These are phyloP conservation scores for Paragyromitra xinjiangensis DNA, from an alignment of 495 filamentous ascomycete genomes.

Conservation along the genomic window DNA sequence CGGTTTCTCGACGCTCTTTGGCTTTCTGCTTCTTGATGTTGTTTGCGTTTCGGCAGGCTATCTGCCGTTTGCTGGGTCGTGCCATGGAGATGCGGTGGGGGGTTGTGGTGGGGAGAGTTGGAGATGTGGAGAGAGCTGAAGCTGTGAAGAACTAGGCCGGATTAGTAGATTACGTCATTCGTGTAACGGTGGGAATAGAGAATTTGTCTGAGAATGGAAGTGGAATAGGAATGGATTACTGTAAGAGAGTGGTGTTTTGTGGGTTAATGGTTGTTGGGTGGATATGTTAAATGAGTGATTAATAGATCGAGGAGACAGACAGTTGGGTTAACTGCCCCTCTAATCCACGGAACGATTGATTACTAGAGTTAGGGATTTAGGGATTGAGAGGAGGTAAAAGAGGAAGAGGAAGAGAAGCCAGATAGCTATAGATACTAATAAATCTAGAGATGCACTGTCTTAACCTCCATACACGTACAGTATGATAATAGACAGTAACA, in stretches of 20 bases:
- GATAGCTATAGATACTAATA: no score
- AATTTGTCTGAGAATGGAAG: background rate
- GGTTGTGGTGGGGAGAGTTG: background rate
- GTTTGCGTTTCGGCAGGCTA: conserved; percentile 39
- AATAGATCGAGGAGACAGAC: background rate
- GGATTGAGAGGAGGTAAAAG: no score
- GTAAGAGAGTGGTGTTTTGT: background rate
- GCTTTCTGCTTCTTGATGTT: conserved; percentile 30
- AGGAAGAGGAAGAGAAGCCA: no score
- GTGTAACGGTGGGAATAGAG: background rate
- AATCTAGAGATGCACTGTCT: no score
- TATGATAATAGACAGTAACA: no score
- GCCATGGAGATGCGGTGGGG: conserved; percentile 21
- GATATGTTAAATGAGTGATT: background rate
- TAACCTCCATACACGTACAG: no score
- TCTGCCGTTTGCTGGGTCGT: conserved; percentile 39
- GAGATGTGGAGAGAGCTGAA: conserved; percentile 10
- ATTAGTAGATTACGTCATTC: conserved; percentile 14
- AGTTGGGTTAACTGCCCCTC: no score
- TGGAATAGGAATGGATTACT: background rate
- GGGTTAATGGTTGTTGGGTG: background rate
- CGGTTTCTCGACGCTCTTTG: conserved; percentile 27
- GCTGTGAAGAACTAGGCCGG: conserved; percentile 15
- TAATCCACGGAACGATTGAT: no score
- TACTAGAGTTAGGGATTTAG: no score